Conservation (phyloP, 495 filamentous ascomycete species). For the Glarea lozoyensis region DNA sequence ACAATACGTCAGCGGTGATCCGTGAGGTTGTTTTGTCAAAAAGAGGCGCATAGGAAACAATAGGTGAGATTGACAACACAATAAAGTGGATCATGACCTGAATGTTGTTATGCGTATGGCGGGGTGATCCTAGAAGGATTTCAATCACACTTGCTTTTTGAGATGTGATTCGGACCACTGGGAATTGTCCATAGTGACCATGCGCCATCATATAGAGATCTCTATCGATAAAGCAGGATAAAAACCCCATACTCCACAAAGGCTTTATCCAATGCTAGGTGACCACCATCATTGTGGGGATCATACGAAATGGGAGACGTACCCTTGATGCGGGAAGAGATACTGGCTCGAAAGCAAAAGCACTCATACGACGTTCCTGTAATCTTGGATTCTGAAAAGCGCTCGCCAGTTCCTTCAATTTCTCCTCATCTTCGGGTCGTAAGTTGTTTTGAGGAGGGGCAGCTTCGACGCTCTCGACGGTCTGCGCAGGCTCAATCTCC, state of each 20-base stretch:
- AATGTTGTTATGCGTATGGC: too few species aligned
- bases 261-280: too few species aligned
- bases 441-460: constrained; percentile 11
- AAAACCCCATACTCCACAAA: too few species aligned
- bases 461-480: constrained; percentile 18
- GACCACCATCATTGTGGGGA: too few species aligned
- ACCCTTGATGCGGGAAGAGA: constrained; percentile 83
- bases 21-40: background rate
- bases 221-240: too few species aligned
- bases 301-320: constrained; percentile 32
- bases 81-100: constrained; percentile 11
- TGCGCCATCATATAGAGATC: too few species aligned
- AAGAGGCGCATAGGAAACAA: constrained; percentile 6
- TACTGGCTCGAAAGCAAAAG: constrained; percentile 79
- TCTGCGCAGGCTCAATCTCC: constrained; percentile 63
- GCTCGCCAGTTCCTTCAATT: constrained; percentile 63
- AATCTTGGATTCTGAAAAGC: constrained; percentile 63
- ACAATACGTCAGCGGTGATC: constrained; percentile 10
- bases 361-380: constrained; percentile 72
- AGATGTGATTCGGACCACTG: too few species aligned
- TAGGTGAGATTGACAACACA: constrained; percentile 9
- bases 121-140: too few species aligned
- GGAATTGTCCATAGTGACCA: too few species aligned
- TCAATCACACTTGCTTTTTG: too few species aligned
- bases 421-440: constrained; percentile 22